Evolutionary conservation across 2,329 filamentous ascomycete species (phyloP), one percentile per base, ranked within the genome.

Genomic region (Lachnellula cervina): DNA sequence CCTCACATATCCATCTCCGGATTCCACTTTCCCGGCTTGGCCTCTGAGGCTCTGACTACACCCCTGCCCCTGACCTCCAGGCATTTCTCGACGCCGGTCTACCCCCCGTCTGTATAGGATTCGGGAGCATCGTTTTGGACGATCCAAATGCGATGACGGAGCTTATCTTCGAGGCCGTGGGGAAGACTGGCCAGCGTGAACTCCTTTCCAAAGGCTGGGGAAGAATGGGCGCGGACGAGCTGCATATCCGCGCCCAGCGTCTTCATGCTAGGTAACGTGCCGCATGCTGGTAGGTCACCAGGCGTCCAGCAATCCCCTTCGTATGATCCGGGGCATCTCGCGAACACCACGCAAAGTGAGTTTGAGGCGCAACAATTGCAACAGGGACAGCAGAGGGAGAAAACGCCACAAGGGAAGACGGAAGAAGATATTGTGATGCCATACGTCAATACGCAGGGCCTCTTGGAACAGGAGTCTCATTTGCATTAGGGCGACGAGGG

Each of bases 161-260:
- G 23, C 81, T 89, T 74, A 88, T 91, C 32, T 87, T 90, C 56
- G 77, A 87, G 45, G 88, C 86, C 1, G 80, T 88, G 14, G 73
- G 81, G 60, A 71, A 77, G 56, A 80, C 85, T 0, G 87, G 87
- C 4, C 84, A 89, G 2, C 79, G 88, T 13, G 87, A 86, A 0
- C 71, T 91, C 6, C 84, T 91, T 0, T 88, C 84, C 0, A 88
- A 88, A 66, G 88, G 88, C 3, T 91, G 88, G 88, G 86, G 87
- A 37, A 86, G 84, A 0, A 73, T 90, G 2, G 88, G 88, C 3
- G 77, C 76, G 5, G 77, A 80, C 2, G 70, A 7, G 5, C 25
- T 25, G 6, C 25, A 80, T 34, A 74, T 80, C 0, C 82, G 84
- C 0, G 83, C n/a, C 87, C 0, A 81, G 84, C 58, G 75, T 90